Percentiles rank a stretch among this genome's conserved stretches.
Conservation (phyloP, 768 basidiomycete genomes). For the Boletus reticulatus region DNA sequence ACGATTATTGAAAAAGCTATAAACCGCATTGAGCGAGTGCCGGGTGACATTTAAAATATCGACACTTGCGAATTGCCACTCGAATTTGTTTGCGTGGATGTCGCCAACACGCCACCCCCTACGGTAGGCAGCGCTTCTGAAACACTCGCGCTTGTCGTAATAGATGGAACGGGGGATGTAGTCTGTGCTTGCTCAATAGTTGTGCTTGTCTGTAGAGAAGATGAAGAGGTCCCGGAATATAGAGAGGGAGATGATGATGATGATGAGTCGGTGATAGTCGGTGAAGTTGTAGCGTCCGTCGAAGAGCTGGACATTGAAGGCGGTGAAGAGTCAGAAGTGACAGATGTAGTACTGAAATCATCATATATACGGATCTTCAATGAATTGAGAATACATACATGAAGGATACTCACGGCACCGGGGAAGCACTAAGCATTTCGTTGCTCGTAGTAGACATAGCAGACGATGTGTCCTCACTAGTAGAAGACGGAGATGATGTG, state of each 20-base stretch:
- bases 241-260: not conserved
- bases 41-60: not conserved
- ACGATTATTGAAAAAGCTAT: slow-evolving; percentile 63
- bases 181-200: slow-evolving; percentile 37
- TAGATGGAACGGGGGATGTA: slow-evolving; percentile 36
- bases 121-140: slow-evolving; percentile 41
- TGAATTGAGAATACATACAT: not conserved
- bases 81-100: slow-evolving; percentile 41
- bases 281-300: not conserved
- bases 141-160: slow-evolving; percentile 38
- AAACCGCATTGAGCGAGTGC: slow-evolving; percentile 3
- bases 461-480: not conserved
- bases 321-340: not conserved
- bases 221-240: not conserved
- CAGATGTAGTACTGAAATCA: not conserved
- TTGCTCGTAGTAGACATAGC: not conserved
- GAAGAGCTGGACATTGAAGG: not conserved
- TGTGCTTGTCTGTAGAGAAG: slow-evolving; percentile 37
- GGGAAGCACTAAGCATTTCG: not conserved
- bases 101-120: slow-evolving; percentile 41
- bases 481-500: not conserved
- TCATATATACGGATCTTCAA: not conserved
- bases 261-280: not conserved
- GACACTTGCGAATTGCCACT: slow-evolving; percentile 27
- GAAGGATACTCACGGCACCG: slow-evolving; percentile 2